These are phyloP conservation scores for Plicaturopsis crispa DNA, from an alignment of 768 basidiomycete species.

Conservation along the genomic window DNA sequence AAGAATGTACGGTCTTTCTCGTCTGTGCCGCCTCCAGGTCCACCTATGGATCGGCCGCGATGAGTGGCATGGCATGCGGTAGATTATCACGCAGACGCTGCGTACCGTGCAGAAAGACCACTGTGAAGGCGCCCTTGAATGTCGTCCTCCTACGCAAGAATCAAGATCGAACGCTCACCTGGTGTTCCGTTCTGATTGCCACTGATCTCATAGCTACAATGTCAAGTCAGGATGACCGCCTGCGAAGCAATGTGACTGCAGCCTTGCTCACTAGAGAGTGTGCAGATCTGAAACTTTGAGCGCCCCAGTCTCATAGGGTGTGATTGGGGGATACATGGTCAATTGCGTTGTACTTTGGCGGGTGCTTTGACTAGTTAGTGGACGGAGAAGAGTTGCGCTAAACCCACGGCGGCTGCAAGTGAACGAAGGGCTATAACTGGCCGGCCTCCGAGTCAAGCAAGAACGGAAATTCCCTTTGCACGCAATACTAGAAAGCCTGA, in stretches of 20 bases:
- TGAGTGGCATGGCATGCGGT: neutral
- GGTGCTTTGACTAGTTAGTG: too few relatives aligned
- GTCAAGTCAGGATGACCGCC: neutral
- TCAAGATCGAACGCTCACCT: constrained; percentile 32
- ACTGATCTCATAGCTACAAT: constrained; percentile 72
- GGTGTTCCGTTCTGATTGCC: constrained; percentile 74
- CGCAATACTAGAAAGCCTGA: too few relatives aligned
- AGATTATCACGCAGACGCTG: constrained; percentile 2
- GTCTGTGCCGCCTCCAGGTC: constrained; percentile 75
- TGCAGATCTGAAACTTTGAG: constrained; percentile 73
- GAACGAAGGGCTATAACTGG: too few relatives aligned
- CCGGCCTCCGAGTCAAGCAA: too few relatives aligned
- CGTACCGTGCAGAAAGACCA: constrained; percentile 73
- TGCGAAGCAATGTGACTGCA: neutral
- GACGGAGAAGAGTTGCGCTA: too few relatives aligned
- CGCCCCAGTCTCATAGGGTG: constrained; percentile 56
- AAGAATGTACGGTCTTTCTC: constrained; percentile 70
- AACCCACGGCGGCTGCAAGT: too few relatives aligned
- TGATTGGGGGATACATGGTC: constrained; percentile 59
- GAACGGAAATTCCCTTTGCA: too few relatives aligned
- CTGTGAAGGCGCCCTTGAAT: constrained; percentile 23
- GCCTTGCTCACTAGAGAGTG: constrained; percentile 52
- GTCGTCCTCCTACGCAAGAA: neutral
- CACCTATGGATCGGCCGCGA: constrained; percentile 32
- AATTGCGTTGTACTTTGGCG: too few relatives aligned